These are phyloP conservation scores for Candida sonorensis DNA, from an alignment of 805 yeast species.

Conservation along the genomic window DNA sequence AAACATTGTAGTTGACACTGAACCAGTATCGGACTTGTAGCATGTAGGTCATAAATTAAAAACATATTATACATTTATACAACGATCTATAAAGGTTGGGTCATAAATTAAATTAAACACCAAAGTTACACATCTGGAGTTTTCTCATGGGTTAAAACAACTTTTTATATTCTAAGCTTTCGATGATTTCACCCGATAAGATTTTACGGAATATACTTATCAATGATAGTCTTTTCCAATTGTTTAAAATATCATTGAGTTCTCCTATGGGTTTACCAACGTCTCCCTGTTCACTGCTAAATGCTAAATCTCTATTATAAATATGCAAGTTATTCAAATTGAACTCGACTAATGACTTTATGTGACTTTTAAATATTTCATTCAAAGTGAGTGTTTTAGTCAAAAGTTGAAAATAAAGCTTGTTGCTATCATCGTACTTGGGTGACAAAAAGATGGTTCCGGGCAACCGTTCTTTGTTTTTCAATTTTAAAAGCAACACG, in stretches of 20 bases:
- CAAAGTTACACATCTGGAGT: too few relatives aligned
- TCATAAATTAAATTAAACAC: too few relatives aligned
- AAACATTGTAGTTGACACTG: too few relatives aligned
- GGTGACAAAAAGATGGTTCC: constrained; percentile 40
- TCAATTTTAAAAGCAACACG: constrained; percentile 68
- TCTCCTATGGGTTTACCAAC: constrained; percentile 2
- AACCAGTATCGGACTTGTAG: too few relatives aligned
- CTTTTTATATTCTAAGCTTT: constrained; percentile 23
- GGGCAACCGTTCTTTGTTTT: constrained; percentile 63
- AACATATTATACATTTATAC: too few relatives aligned
- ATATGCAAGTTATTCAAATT: constrained; percentile 23
- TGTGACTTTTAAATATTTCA: constrained; percentile 24
- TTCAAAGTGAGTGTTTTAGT: constrained; percentile 22
- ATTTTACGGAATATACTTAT: constrained; percentile 15
- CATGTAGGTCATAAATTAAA: too few relatives aligned
- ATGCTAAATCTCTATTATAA: too few relatives aligned
- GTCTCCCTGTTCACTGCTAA: too few relatives aligned
- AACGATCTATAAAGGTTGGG: too few relatives aligned
- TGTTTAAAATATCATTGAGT: constrained; percentile 11
- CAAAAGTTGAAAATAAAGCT: constrained; percentile 14
- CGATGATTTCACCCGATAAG: constrained; percentile 24
- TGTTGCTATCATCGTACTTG: not conserved
- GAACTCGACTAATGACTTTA: constrained; percentile 22
- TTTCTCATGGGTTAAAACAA: constrained; percentile 21
- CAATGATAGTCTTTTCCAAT: constrained; percentile 22